phyloP scores from a whole-genome alignment of 1,284 basidiomycete genomes.

The Pseudomicrostroma phylloplanum region DNA sequence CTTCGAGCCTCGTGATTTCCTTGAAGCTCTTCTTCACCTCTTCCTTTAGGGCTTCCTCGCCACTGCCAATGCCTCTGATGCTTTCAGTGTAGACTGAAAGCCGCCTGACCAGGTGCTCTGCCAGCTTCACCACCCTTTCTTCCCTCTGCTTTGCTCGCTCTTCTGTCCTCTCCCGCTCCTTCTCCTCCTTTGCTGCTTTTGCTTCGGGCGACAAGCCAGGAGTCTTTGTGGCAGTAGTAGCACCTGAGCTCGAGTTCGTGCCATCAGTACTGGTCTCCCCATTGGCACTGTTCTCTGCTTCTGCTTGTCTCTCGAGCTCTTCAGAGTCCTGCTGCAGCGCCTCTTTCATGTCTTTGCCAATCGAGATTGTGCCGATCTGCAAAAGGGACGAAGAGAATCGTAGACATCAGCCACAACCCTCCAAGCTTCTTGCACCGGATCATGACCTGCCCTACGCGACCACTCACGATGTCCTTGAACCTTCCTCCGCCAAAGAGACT shows the following conservation, averaged over 20 bases:
- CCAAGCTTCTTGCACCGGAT: too few species aligned
- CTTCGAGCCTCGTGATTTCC: constrained; percentile 46
- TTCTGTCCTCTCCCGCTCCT: constrained; percentile 57
- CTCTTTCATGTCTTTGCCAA: constrained; percentile 94
- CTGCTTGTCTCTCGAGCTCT: constrained; percentile 50
- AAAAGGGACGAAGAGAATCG: not conserved
- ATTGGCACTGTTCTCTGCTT: constrained; percentile 8
- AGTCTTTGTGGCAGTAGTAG: constrained; percentile 24
- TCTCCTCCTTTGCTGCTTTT: constrained; percentile 70
- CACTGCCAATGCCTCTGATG: constrained; percentile 60
- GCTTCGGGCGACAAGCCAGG: constrained; percentile 71
- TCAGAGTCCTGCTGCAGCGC: constrained; percentile 87
- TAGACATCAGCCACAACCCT: too few species aligned
- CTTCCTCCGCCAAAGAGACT: constrained; percentile 61
- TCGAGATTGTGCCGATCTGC: constrained; percentile 67
- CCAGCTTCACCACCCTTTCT: constrained; percentile 73
- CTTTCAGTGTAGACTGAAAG: constrained; percentile 87
- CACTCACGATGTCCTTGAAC: constrained; percentile 62
- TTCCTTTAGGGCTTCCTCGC: constrained; percentile 62
- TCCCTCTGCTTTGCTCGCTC: constrained; percentile 76
- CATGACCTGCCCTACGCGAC: not conserved
- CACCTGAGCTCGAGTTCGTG: constrained; percentile 20
- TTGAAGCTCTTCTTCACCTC: constrained; percentile 40
- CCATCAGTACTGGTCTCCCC: constrained; percentile 14
- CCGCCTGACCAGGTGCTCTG: constrained; percentile 77